Percentiles rank a stretch among this genome's conserved stretches.
Evolutionary conservation across 371 early-diverging fungal genomes (phyloP).

Genomic region (Mucor lusitanicus): DNA sequence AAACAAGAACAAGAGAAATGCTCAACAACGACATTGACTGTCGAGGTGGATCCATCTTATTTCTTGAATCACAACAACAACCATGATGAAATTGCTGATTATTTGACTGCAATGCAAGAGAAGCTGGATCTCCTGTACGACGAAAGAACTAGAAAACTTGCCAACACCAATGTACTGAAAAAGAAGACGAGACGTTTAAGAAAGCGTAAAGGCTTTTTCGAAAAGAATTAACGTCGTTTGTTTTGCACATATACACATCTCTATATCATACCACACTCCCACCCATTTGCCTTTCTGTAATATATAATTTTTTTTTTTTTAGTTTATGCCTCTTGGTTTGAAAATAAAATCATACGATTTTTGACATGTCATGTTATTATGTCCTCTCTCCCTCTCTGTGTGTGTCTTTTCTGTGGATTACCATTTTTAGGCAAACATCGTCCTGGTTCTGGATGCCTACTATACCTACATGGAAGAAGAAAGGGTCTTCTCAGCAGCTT

Average conservation of each 20-base stretch:
- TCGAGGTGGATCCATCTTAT: slow-evolving; percentile 27
- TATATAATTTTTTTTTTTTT: background rate
- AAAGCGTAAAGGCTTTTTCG: slow-evolving; percentile 26
- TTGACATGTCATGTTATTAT: slow-evolving; percentile 9
- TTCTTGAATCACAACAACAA: slow-evolving; percentile 25
- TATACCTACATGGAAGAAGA: too few species aligned
- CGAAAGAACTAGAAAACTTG: slow-evolving; percentile 10
- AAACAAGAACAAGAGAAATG: background rate
- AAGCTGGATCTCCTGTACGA: slow-evolving; percentile 21
- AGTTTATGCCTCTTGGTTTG: background rate
- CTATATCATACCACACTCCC: background rate
- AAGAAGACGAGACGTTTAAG: slow-evolving; percentile 17
- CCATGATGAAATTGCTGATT: slow-evolving; percentile 28
- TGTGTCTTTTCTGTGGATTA: background rate
- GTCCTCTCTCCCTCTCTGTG: background rate
- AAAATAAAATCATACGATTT: slow-evolving; percentile 22
- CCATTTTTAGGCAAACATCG: background rate
- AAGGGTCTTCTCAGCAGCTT: too few species aligned
- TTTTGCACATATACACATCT: background rate
- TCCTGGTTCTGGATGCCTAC: background rate
- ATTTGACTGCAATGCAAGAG: slow-evolving; percentile 31
- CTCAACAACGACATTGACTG: slow-evolving; percentile 25
- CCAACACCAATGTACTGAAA: background rate
- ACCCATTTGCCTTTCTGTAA: background rate
- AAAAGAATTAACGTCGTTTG: slow-evolving; percentile 17